A percentile compares a stretch with the other conserved stretches of the same genome.
Evolutionary conservation across 1,139 yeast genomes (phyloP).

Genomic region (Suhomyces bribrorum): DNA sequence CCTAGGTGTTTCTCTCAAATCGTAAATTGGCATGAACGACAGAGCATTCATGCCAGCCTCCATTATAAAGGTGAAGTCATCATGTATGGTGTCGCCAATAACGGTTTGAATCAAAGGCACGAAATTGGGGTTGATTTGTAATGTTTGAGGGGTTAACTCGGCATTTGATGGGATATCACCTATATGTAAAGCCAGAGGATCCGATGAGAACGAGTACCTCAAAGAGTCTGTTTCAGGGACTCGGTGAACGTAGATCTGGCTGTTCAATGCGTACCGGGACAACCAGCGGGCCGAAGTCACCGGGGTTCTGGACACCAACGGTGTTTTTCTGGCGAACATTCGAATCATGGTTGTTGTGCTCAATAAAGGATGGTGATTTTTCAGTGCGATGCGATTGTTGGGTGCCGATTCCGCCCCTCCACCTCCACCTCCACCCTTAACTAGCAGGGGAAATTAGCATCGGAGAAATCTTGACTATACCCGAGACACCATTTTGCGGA

Average conservation of each 20-base stretch:
- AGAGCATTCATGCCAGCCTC: constrained; percentile 62
- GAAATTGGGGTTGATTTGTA: constrained; percentile 31
- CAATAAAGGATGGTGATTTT: too few species aligned
- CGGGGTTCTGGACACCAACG: background rate
- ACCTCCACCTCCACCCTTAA: too few species aligned
- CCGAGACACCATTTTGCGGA: too few species aligned
- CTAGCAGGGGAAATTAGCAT: too few species aligned
- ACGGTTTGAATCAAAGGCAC: constrained; percentile 29
- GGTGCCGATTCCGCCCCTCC: too few species aligned
- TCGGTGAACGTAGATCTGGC: constrained; percentile 29
- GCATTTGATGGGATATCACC: constrained; percentile 23
- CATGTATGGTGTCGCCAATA: constrained; percentile 27
- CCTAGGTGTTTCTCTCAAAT: constrained; percentile 64
- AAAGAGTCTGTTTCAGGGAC: constrained; percentile 7
- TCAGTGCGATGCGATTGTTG: too few species aligned
- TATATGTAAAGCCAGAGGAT: constrained; percentile 34
- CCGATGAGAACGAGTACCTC: constrained; percentile 33
- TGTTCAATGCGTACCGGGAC: constrained; percentile 16
- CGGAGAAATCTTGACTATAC: too few species aligned
- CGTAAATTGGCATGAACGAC: constrained; percentile 70
- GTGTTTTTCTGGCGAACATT: background rate
- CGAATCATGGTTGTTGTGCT: too few species aligned
- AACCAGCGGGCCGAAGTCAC: constrained; percentile 1
- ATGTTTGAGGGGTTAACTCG: constrained; percentile 26
- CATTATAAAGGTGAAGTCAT: constrained; percentile 60